phyloP scores from a whole-genome alignment of 257 asterid species.

The Echium plantagineum region DNA sequence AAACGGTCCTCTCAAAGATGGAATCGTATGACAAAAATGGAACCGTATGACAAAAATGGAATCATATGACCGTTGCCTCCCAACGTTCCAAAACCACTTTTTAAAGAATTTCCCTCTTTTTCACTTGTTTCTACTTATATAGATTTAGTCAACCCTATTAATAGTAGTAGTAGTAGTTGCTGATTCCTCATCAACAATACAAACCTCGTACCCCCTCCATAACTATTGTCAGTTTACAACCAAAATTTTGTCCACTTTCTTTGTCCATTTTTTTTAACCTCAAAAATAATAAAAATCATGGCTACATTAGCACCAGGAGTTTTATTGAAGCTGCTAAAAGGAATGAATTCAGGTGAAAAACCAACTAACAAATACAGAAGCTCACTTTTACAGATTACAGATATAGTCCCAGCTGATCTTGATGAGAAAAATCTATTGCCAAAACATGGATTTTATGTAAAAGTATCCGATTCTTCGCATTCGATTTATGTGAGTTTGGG shows the following conservation, averaged over 20 bases:
- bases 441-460: slow-evolving; percentile 67
- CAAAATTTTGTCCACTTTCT: too few species aligned
- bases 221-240: too few species aligned
- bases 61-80: slow-evolving; percentile 12
- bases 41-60: too few species aligned
- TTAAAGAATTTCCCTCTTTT: neutral
- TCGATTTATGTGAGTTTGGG: slow-evolving; percentile 61
- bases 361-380: slow-evolving; percentile 63
- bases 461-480: slow-evolving; percentile 88
- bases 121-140: too few species aligned
- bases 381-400: slow-evolving; percentile 55
- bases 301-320: slow-evolving; percentile 78
- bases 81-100: slow-evolving; percentile 5
- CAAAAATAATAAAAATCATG: slow-evolving; percentile 20
- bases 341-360: slow-evolving; percentile 45
- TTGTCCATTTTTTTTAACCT: too few species aligned
- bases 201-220: too few species aligned
- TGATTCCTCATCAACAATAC: too few species aligned
- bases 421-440: slow-evolving; percentile 68
- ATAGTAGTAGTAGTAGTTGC: too few species aligned
- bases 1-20: too few species aligned
- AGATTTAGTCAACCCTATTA: too few species aligned
- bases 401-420: slow-evolving; percentile 67
- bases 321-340: slow-evolving; percentile 63
- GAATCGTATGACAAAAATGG: too few species aligned